Evolutionary conservation across 805 yeast species (phyloP).

Genomic region (Debaryomyces maramus): DNA sequence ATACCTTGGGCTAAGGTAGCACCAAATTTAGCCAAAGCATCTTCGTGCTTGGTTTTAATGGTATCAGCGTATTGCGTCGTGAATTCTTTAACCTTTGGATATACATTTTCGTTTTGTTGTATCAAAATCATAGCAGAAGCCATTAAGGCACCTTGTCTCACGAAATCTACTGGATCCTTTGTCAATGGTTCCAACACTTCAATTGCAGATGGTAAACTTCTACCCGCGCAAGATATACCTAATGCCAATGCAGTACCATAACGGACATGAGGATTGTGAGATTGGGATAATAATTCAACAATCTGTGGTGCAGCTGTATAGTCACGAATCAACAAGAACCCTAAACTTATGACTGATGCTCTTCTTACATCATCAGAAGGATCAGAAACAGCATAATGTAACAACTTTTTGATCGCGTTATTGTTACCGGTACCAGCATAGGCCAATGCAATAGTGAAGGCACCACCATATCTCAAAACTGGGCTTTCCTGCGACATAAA

Average conservation of each 20-base stretch:
- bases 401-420: constrained; percentile 76
- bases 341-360: constrained; percentile 89
- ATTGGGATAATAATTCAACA: constrained; percentile 87
- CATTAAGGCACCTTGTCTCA: constrained; percentile 95
- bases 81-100: constrained; percentile 76
- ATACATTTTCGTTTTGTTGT: constrained; percentile 78
- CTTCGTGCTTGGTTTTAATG: constrained; percentile 88
- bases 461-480: constrained; percentile 92
- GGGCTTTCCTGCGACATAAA: constrained; percentile 76
- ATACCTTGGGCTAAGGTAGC: constrained; percentile 97
- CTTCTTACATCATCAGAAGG: constrained; percentile 96
- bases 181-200: constrained; percentile 91
- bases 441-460: constrained; percentile 89
- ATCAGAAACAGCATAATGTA: constrained; percentile 95
- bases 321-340: constrained; percentile 87
- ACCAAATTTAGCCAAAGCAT: constrained; percentile 95
- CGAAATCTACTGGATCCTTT: constrained; percentile 94
- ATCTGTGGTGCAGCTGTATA: constrained; percentile 92
- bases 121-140: constrained; percentile 89
- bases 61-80: constrained; percentile 73
- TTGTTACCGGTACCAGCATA: constrained; percentile 96
- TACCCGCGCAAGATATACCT: constrained; percentile 96
- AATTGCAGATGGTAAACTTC: constrained; percentile 82
- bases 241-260: constrained; percentile 97
- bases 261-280: constrained; percentile 97